phyloP scores from a whole-genome alignment of 2,329 filamentous ascomycete genomes.

The Sporothrix euskadiensis region DNA sequence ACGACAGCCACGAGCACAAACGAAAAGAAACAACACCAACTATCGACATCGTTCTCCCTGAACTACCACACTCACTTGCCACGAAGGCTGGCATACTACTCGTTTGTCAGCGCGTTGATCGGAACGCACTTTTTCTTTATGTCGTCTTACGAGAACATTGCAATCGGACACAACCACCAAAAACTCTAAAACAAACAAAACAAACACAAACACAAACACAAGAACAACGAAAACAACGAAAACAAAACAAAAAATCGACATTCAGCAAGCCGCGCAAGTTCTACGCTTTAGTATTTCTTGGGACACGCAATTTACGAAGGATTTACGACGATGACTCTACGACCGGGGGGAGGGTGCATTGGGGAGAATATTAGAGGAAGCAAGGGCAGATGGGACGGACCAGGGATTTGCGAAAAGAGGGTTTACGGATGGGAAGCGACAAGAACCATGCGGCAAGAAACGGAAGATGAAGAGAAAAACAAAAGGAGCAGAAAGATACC shows the following conservation, averaged over 20 bases:
- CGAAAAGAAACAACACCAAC: conserved; percentile 5
- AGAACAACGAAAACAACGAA: neutral
- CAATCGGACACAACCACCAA: neutral
- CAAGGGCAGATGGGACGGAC: neutral
- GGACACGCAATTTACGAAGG: neutral
- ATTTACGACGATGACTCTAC: neutral
- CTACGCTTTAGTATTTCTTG: conserved; percentile 3
- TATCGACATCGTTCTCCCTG: neutral
- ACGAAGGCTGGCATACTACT: neutral
- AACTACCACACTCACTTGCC: neutral
- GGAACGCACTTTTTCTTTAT: conserved; percentile 4
- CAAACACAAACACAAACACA: neutral
- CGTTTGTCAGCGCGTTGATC: neutral
- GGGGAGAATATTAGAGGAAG: neutral
- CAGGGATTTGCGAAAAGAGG: neutral
- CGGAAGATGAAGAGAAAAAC: neutral
- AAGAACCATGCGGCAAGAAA: neutral
- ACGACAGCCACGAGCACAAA: neutral
- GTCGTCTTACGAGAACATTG: conserved; percentile 21
- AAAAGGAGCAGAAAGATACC: neutral
- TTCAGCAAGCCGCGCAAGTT: conserved; percentile 9
- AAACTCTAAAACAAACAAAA: neutral
- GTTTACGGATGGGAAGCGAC: neutral
- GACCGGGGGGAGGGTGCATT: conserved; percentile 1
- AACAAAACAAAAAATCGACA: conserved; percentile 2